These are phyloP conservation scores for Fusarium domesticum DNA, from an alignment of 2,329 filamentous ascomycete genomes.

Conservation along the genomic window DNA sequence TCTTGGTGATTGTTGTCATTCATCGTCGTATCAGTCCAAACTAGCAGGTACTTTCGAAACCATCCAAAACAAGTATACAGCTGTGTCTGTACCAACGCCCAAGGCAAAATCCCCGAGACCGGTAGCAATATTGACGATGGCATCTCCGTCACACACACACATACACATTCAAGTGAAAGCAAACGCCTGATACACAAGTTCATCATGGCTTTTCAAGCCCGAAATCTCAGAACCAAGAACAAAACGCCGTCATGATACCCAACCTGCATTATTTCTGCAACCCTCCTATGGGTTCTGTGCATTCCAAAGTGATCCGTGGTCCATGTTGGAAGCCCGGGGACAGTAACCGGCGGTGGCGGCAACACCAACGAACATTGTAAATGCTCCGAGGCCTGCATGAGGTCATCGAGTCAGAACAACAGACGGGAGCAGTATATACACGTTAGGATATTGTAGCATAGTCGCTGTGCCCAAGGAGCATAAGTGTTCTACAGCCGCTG, in stretches of 20 bases:
- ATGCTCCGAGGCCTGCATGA: too few species aligned
- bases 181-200: not conserved
- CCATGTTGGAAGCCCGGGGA: not conserved
- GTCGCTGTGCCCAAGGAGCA: not conserved
- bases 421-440: not conserved
- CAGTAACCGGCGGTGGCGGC: not conserved
- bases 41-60: not conserved
- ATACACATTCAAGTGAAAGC: not conserved
- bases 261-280: not conserved
- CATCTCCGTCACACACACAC: not conserved
- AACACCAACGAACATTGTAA: too few species aligned
- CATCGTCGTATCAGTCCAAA: slow-evolving; percentile 6
- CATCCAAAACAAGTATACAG: too few species aligned
- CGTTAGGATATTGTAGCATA: not conserved
- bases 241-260: not conserved
- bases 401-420: not conserved
- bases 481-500: not conserved
- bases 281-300: not conserved
- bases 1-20: slow-evolving; percentile 10
- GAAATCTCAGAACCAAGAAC: not conserved
- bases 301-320: not conserved
- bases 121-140: too few species aligned
- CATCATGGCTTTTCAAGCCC: not conserved
- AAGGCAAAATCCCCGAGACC: too few species aligned
- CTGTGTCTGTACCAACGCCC: too few species aligned